Base-by-base conservation (phyloP, 2,329 filamentous ascomycete species). In the Trichophyton schoenleinii region DNA sequence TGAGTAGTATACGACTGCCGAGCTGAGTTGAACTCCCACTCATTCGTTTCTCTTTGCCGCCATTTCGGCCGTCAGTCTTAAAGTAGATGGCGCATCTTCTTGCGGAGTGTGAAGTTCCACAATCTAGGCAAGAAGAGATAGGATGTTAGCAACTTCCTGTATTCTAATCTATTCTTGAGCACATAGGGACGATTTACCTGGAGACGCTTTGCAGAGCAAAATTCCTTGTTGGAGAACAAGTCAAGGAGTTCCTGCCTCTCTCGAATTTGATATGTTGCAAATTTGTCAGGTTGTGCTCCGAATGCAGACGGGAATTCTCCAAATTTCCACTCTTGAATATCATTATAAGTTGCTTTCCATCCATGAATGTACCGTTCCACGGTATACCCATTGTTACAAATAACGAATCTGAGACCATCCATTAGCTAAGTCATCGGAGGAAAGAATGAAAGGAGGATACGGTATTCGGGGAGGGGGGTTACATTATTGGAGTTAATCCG, bases 361-460 rank as follows among this genome's bases (percentile, higher is more conserved):
- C 89, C 89, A 73, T 95, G 89, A 67, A 94, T 92, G 71, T 83
- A 87, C 28, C 89, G 84, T 75, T 95, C 89, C 70, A 94, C 90
- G 6, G 89, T 92, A 74, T 87, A 95, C 3, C 89, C 89, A 41
- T 90, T 83, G 71, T 92, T 92, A 79, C 87, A 88, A 65, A 94
- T 86, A 63, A 91, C 80, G 71, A 94, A 91, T 22, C 61, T 65
- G 25, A 49, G 3, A 4, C 46, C n/a, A n/a, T 7, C 49, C 20
- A 28, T 58, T 46, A 55, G 34, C 34, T 38, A n/a, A 34, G 18
- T 28, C 34, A 2, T 7, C 34, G 2, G n/a, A 60, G 28, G 28
- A 46, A 15, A 44, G 8, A 6, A 3, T 2, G 25, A 6, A 8
- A 49, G 11, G 9, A 46, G 15, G 53, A 31, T 42, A 42, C n/a